Evolutionary conservation across 805 yeast genomes (phyloP), one percentile per base, ranked within the genome.

Genomic region (Candida khao-thaluensis): DNA sequence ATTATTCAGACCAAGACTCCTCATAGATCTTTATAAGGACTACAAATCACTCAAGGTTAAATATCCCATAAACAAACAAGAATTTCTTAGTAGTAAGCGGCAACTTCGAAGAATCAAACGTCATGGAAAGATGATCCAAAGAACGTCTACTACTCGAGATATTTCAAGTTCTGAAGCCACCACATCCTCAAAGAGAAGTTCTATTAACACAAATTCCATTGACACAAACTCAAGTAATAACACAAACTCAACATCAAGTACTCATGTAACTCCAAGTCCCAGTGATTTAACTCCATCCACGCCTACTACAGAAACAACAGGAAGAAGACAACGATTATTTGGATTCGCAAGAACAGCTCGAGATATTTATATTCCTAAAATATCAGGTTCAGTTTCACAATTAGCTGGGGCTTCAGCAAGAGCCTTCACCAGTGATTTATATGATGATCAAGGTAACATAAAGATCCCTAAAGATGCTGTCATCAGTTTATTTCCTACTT

Each of bases 281-380:
- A 24, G 14, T 12, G 27, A 20, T 15, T n/a, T n/a, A n/a, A n/a
- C n/a, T n/a, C n/a, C n/a, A n/a, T n/a, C n/a, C n/a, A n/a, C n/a
- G n/a, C n/a, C n/a, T n/a, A n/a, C n/a, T n/a, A n/a, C n/a, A n/a
- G n/a, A n/a, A n/a, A n/a, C n/a, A 8, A 12, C 12, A 20, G 25
- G 27, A 3, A 26, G 28, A 25, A 62, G 81, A 23, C 79, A 69
- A 49, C 58, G 74, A 28, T 51, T 79, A 18, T 51, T 64, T 27
- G 80, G 79, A 16, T 53, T 79, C 29, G 74, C 81, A 43, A 72
- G 65, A 43, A 71, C 75, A 4, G 77, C 84, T 7, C 67, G 77
- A 48, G 82, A 78, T 43, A 69, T 71, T 1, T 79, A 79, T 49
- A 66, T 79, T n/a, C 83, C 82, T 4, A 61, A 67, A 5, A 37